phyloP scores from a whole-genome alignment of 352 stramenopile genomes.

The Albugo laibachii region DNA sequence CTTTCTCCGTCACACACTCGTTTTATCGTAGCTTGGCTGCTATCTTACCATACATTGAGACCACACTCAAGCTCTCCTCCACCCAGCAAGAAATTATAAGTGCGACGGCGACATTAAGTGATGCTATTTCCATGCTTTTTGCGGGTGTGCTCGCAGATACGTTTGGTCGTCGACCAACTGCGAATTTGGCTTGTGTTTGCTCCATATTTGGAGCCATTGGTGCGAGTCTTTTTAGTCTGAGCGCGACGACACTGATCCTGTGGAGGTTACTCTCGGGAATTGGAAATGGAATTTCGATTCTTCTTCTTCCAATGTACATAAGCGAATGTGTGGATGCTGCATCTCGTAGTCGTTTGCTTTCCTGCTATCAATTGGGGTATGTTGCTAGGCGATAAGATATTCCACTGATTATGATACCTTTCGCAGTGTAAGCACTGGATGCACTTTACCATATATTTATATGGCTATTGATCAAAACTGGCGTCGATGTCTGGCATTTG shows the following conservation, averaged over 20 bases:
- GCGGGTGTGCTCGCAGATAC: conserved; percentile 43
- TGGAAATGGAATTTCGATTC: conserved; percentile 65
- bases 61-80: conserved; percentile 41
- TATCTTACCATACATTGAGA: conserved; percentile 62
- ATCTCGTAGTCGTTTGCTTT: conserved; percentile 43
- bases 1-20: neutral
- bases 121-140: conserved; percentile 62
- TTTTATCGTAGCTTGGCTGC: conserved; percentile 23
- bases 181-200: conserved; percentile 48
- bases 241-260: conserved; percentile 34
- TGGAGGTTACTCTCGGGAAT: conserved; percentile 56
- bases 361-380: conserved; percentile 64
- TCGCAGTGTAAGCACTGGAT: conserved; percentile 52
- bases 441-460: conserved; percentile 56
- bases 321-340: conserved; percentile 54
- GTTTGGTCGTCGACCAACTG: conserved; percentile 47
- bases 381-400: conserved; percentile 2
- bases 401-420: neutral
- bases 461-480: conserved; percentile 68
- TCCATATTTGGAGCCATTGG: conserved; percentile 45
- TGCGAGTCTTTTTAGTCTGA: conserved; percentile 24
- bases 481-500: conserved; percentile 48
- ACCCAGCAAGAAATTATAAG: conserved; percentile 54
- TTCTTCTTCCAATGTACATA: conserved; percentile 80
- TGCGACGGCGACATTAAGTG: conserved; percentile 56